phyloP scores from a whole-genome alignment of 2,329 filamentous ascomycete species.

The Falciphora oryzae region DNA sequence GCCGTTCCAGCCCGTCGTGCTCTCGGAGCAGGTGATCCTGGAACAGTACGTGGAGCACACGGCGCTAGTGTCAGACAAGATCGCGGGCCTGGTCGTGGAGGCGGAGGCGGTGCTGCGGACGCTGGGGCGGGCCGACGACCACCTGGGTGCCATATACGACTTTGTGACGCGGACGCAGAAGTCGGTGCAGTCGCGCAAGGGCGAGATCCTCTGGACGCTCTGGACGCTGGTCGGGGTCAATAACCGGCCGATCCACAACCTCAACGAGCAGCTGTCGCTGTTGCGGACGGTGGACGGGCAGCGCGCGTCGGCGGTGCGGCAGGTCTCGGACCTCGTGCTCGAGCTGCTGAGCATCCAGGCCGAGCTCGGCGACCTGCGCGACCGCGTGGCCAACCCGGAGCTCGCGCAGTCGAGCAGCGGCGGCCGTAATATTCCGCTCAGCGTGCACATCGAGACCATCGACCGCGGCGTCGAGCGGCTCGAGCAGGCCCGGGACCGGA shows the following conservation, averaged over 20 bases:
- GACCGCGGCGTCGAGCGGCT: slow-evolving; percentile 66
- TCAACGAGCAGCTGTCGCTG: slow-evolving; percentile 58
- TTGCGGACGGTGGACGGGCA: slow-evolving; percentile 62
- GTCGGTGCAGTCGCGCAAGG: slow-evolving; percentile 50
- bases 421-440: slow-evolving; percentile 51
- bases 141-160: slow-evolving; percentile 63
- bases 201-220: slow-evolving; percentile 61
- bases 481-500: slow-evolving; percentile 55
- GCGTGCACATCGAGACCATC: slow-evolving; percentile 71
- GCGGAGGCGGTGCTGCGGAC: slow-evolving; percentile 62
- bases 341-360: slow-evolving; percentile 69
- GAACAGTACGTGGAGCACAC: slow-evolving; percentile 74
- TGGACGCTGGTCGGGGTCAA: slow-evolving; percentile 74
- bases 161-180: slow-evolving; percentile 61
- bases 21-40: slow-evolving; percentile 57
- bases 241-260: slow-evolving; percentile 50
- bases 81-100: slow-evolving; percentile 60
- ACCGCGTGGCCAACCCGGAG: slow-evolving; percentile 63
- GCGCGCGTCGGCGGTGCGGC: slow-evolving; percentile 57
- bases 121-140: slow-evolving; percentile 62
- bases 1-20: slow-evolving; percentile 57
- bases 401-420: slow-evolving; percentile 40
- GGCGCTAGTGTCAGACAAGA: slow-evolving; percentile 62
- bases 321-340: slow-evolving; percentile 64
- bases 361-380: slow-evolving; percentile 64